phyloP scores from a whole-genome alignment of 2,329 filamentous ascomycete species.

The Colletotrichum theobromicola region DNA sequence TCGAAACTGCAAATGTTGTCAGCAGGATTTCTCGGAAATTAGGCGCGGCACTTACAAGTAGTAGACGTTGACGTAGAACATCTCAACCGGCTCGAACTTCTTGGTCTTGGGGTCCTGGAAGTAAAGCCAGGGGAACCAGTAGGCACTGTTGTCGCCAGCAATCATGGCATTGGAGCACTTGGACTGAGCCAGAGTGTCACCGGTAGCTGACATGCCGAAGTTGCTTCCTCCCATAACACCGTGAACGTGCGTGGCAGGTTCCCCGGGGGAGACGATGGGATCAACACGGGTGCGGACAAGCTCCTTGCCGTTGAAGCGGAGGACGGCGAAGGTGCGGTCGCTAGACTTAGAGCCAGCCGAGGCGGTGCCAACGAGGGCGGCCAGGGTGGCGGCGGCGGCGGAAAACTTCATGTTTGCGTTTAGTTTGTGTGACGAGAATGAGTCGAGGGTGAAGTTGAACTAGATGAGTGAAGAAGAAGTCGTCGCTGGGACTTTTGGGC shows the following conservation, averaged over 20 bases:
- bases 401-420: slow-evolving; percentile 39
- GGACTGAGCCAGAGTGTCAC: slow-evolving; percentile 62
- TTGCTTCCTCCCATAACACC: slow-evolving; percentile 73
- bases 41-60: slow-evolving; percentile 62
- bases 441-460: neutral
- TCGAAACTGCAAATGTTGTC: slow-evolving; percentile 56
- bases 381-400: slow-evolving; percentile 29
- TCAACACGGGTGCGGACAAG: slow-evolving; percentile 69
- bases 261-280: slow-evolving; percentile 70
- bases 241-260: slow-evolving; percentile 68
- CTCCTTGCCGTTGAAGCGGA: slow-evolving; percentile 71
- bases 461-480: neutral
- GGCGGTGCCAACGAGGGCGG: slow-evolving; percentile 43
- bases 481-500: neutral
- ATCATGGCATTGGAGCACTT: slow-evolving; percentile 75
- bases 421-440: neutral
- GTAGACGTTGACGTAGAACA: slow-evolving; percentile 79
- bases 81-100: slow-evolving; percentile 67
- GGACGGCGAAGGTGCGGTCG: slow-evolving; percentile 66
- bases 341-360: slow-evolving; percentile 44
- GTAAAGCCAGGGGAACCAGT: slow-evolving; percentile 78
- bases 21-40: slow-evolving; percentile 20
- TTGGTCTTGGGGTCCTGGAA: slow-evolving; percentile 68
- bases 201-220: slow-evolving; percentile 68
- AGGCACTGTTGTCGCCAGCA: slow-evolving; percentile 73